Evolutionary conservation across 2,329 filamentous ascomycete species (phyloP).

Genomic region (Colletotrichum filicis): DNA sequence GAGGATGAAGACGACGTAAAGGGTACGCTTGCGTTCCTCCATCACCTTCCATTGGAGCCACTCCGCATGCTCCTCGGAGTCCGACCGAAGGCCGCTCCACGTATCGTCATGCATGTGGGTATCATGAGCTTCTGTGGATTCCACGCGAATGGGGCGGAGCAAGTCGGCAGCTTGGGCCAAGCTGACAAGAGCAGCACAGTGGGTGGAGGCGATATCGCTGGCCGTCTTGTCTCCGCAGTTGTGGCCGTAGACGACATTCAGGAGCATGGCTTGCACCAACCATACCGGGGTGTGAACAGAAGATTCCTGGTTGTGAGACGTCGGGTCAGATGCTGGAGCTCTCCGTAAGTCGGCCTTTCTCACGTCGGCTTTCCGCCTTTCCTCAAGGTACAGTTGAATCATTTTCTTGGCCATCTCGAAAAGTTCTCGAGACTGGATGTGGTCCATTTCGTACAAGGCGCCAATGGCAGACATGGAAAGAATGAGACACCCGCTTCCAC

Average conservation of each 20-base stretch:
- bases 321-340: slow-evolving; percentile 58
- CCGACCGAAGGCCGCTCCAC: slow-evolving; percentile 57
- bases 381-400: slow-evolving; percentile 93
- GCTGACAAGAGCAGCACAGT: slow-evolving; percentile 90
- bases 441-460: slow-evolving; percentile 85
- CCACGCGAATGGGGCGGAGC: slow-evolving; percentile 56
- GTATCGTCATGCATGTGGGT: slow-evolving; percentile 67
- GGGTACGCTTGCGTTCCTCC: slow-evolving; percentile 92
- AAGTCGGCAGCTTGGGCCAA: slow-evolving; percentile 90
- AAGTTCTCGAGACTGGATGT: slow-evolving; percentile 80
- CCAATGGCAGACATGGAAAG: slow-evolving; percentile 85
- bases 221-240: slow-evolving; percentile 93
- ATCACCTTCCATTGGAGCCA: slow-evolving; percentile 91
- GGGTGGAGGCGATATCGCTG: slow-evolving; percentile 91
- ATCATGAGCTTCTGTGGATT: slow-evolving; percentile 61
- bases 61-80: slow-evolving; percentile 72
- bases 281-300: slow-evolving; percentile 85
- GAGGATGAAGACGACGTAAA: slow-evolving; percentile 90
- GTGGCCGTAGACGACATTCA: slow-evolving; percentile 96
- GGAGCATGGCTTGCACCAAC: slow-evolving; percentile 95
- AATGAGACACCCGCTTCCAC: slow-evolving; percentile 87
- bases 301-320: slow-evolving; percentile 64
- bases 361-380: slow-evolving; percentile 87
- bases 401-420: slow-evolving; percentile 96
- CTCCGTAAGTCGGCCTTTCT: slow-evolving; percentile 69